Evolutionary conservation across 2,329 filamentous ascomycete species (phyloP), one percentile per base, ranked within the genome.

Genomic region (Claviceps maximensis): DNA sequence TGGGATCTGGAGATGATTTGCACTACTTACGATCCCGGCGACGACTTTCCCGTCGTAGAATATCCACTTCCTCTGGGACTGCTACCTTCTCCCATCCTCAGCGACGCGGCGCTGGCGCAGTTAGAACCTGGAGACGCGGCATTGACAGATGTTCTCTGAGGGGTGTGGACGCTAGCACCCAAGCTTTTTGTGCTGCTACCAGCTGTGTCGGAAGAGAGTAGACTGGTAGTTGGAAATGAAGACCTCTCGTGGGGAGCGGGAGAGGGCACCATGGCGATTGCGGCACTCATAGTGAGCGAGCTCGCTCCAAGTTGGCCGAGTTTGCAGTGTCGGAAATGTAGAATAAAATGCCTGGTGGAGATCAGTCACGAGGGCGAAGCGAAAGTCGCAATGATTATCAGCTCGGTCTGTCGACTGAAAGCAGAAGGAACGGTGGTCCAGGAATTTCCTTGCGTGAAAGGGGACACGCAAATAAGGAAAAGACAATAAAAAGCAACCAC

Each of bases 241-340:
- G 78, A 71, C 65, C 80, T 74, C 66, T 84, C 80, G 67, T 83
- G 80, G 59, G 80, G 80, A 69, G 80, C 80, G 63, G 80, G 81
- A 66, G 81, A 83, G 59, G 80, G 80, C 65, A 78, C 80, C 81
- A 84, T 83, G 63, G 80, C 79, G 65, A 84, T 77, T 68, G 79
- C 80, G 66, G 81, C 75, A 73, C 80, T 84, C 81, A 84, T 84
- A 66, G 61, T 82, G 67, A 62, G 58, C 23, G 9, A 40, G 10
- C 17, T 19, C 15, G 50, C 50, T 47, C 40, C 1, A 12, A 40
- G 33, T 13, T 31, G 44, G 13, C 38, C 8, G 31, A 41, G 9
- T 23, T 17, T 47, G 31, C 21, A 19, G 19, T 27, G n/a, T 31
- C 19, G 13, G n/a, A 19, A n/a, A 17, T 23, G 40, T 21, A 40